A percentile compares a stretch with the other conserved stretches of the same genome.
phyloP scores from a whole-genome alignment of 2,329 filamentous ascomycete genomes.

The Penicillium sumatraense region DNA sequence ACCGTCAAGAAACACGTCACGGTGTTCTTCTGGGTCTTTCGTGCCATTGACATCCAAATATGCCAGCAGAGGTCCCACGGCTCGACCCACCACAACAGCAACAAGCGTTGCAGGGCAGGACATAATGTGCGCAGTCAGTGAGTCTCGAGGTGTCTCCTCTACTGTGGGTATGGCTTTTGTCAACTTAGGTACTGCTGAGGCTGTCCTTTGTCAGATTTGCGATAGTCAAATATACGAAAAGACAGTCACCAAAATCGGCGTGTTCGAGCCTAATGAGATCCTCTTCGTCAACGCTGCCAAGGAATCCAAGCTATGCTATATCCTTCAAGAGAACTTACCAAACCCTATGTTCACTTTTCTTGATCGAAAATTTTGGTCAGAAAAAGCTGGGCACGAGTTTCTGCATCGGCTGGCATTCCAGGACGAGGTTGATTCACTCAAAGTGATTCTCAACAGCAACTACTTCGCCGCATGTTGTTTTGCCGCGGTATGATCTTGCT shows the following conservation, averaged over 20 bases:
- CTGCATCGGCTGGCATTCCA: slow-evolving; percentile 78
- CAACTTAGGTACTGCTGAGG: slow-evolving; percentile 83
- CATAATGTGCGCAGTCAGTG: slow-evolving; percentile 85
- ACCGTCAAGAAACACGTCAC: slow-evolving; percentile 16
- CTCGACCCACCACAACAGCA: slow-evolving; percentile 58
- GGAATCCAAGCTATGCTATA: slow-evolving; percentile 73
- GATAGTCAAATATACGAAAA: slow-evolving; percentile 91
- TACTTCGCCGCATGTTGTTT: slow-evolving; percentile 86
- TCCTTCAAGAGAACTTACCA: slow-evolving; percentile 73
- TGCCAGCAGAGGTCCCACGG: slow-evolving; percentile 57
- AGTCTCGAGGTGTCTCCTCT: slow-evolving; percentile 84
- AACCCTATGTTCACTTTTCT: slow-evolving; percentile 66
- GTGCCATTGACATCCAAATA: slow-evolving; percentile 26
- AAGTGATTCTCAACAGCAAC: slow-evolving; percentile 78
- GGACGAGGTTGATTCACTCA: slow-evolving; percentile 80
- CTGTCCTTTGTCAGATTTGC: slow-evolving; percentile 84
- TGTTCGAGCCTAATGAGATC: slow-evolving; percentile 79
- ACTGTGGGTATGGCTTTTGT: slow-evolving; percentile 85
- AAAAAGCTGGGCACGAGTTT: slow-evolving; percentile 74
- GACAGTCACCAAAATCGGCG: slow-evolving; percentile 82
- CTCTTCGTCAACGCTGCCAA: slow-evolving; percentile 76
- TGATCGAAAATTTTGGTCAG: slow-evolving; percentile 83
- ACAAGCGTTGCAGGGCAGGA: slow-evolving; percentile 65
- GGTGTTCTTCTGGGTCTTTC: slow-evolving; percentile 23
- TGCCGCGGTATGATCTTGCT: slow-evolving; percentile 67